Conservation (phyloP, 78 protist species). For the Polysphondylium violaceum region DNA sequence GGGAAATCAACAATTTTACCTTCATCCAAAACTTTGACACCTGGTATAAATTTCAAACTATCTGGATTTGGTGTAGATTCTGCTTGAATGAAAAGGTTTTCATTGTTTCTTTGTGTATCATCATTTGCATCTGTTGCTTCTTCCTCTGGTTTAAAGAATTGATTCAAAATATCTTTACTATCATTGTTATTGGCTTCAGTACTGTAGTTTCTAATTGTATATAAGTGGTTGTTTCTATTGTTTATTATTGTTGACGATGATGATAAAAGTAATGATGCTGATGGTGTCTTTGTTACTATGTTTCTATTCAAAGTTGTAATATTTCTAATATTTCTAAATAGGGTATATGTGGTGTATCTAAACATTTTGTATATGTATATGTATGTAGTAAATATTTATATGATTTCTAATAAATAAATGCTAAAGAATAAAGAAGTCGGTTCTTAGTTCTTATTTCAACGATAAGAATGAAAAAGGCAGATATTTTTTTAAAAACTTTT, state of each 20-base stretch:
- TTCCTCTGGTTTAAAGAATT: slow-evolving; percentile 18
- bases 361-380: not conserved
- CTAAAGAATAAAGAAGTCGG: not conserved
- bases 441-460: not conserved
- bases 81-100: slow-evolving; percentile 79
- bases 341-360: not conserved
- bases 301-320: not conserved
- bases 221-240: not conserved
- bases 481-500: not conserved
- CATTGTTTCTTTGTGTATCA: not conserved
- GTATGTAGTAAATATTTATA: not conserved
- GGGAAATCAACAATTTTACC: slow-evolving; percentile 71
- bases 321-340: not conserved
- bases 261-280: no score
- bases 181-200: not conserved
- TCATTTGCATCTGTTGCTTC: not conserved
- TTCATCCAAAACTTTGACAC: slow-evolving; percentile 55
- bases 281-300: no score
- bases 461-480: not conserved
- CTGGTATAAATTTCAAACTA: slow-evolving; percentile 84
- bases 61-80: slow-evolving; percentile 88
- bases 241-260: not conserved
- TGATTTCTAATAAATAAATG: not conserved
- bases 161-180: not conserved
- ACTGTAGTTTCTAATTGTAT: not conserved